Conservation (phyloP, 2,329 filamentous ascomycete species). For the Massarina eburnea region DNA sequence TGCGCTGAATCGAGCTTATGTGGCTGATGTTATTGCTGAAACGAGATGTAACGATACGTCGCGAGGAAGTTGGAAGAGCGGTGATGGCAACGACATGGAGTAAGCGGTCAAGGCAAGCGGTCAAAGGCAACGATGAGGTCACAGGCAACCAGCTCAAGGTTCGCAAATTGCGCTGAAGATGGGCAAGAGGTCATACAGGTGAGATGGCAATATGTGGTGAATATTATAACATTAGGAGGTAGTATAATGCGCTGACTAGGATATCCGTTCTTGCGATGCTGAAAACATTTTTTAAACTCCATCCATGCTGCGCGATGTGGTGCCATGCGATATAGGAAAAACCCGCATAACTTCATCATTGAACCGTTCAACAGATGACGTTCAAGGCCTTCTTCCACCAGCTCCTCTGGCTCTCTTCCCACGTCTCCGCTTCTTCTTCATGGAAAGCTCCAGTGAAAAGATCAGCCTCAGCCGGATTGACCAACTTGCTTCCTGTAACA, state of each 20-base stretch:
- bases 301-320: constrained; percentile 13
- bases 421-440: constrained; percentile 31
- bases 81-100: background rate
- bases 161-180: background rate
- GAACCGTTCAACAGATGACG: constrained; percentile 21
- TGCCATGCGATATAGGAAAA: constrained; percentile 5
- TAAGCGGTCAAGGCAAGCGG: background rate
- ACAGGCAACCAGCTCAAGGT: background rate
- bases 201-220: background rate
- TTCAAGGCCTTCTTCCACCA: constrained; percentile 35
- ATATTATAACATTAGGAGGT: constrained; percentile 15
- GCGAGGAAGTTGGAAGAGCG: background rate
- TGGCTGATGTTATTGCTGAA: background rate
- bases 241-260: constrained; percentile 13
- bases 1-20: background rate
- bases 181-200: background rate
- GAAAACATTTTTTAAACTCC: constrained; percentile 14
- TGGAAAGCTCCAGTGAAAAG: constrained; percentile 44
- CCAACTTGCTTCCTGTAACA: constrained; percentile 39
- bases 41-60: background rate
- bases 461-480: constrained; percentile 47
- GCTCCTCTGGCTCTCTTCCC: constrained; percentile 36
- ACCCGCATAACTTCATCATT: constrained; percentile 1
- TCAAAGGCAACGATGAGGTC: constrained; percentile 2
- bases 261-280: constrained; percentile 19